These are phyloP conservation scores for Knoxdaviesia proteae DNA, from an alignment of 2,329 filamentous ascomycete species.

Conservation along the genomic window DNA sequence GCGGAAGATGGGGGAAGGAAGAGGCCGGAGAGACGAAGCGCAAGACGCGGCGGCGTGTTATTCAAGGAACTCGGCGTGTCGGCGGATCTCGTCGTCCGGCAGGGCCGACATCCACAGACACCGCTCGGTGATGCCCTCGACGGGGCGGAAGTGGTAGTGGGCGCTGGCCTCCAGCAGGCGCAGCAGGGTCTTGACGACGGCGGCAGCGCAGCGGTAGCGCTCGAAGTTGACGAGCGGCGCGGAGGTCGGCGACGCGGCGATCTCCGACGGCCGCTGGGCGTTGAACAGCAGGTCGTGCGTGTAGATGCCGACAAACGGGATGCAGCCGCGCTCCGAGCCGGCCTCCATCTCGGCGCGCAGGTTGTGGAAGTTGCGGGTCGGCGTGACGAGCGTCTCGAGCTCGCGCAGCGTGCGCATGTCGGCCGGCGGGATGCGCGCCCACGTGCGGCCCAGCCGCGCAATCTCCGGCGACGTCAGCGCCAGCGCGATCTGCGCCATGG, in stretches of 20 bases:
- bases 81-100: slow-evolving; percentile 51
- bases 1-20: background rate
- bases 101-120: slow-evolving; percentile 74
- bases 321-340: slow-evolving; percentile 48
- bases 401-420: slow-evolving; percentile 47
- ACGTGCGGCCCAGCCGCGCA: slow-evolving; percentile 45
- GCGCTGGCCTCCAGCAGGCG: slow-evolving; percentile 62
- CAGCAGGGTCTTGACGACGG: slow-evolving; percentile 59
- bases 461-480: slow-evolving; percentile 58
- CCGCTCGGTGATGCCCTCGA: slow-evolving; percentile 57
- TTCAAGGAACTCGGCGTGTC: slow-evolving; percentile 28
- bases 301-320: slow-evolving; percentile 68
- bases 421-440: slow-evolving; percentile 43
- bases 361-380: slow-evolving; percentile 57
- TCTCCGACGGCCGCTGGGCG: slow-evolving; percentile 55
- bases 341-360: slow-evolving; percentile 62
- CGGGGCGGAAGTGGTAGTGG: slow-evolving; percentile 50
- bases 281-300: slow-evolving; percentile 72
- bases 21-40: background rate
- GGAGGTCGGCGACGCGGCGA: slow-evolving; percentile 43
- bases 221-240: slow-evolving; percentile 68
- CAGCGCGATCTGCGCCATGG: slow-evolving; percentile 61
- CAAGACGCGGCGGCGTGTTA: slow-evolving; percentile 6
- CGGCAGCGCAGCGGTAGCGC: slow-evolving; percentile 53
- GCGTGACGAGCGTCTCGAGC: slow-evolving; percentile 54